These are phyloP conservation scores for Cutaneotrichosporon sp. DNA, from an alignment of 1,284 basidiomycete genomes.

Conservation along the genomic window DNA sequence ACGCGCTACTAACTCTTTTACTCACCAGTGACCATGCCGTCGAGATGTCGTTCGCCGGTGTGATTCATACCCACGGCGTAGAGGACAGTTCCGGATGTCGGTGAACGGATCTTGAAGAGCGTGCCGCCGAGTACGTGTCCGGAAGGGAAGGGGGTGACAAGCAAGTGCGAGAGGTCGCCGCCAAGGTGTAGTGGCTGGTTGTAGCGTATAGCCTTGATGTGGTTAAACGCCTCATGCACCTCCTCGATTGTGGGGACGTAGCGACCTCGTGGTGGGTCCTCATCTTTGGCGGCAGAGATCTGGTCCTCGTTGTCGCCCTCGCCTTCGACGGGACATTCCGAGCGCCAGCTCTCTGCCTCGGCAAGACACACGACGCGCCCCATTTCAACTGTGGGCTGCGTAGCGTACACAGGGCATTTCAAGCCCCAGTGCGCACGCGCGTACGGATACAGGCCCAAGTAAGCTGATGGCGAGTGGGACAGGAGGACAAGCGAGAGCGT, in stretches of 20 bases:
- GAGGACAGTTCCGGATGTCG: slow-evolving; percentile 89
- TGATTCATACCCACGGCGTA: slow-evolving; percentile 97
- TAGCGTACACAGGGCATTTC: slow-evolving; percentile 88
- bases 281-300: slow-evolving; percentile 25
- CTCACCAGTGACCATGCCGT: slow-evolving; percentile 68
- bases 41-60: slow-evolving; percentile 90
- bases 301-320: slow-evolving; percentile 15
- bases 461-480: slow-evolving; percentile 85
- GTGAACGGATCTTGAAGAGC: slow-evolving; percentile 97
- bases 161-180: slow-evolving; percentile 63
- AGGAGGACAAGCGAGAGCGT: slow-evolving; percentile 55
- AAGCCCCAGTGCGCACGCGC: slow-evolving; percentile 82
- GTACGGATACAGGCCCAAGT: slow-evolving; percentile 85
- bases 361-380: slow-evolving; percentile 81
- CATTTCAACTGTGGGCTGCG: slow-evolving; percentile 94
- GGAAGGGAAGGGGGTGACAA: slow-evolving; percentile 92
- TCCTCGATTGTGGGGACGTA: slow-evolving; percentile 64
- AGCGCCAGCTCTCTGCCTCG: slow-evolving; percentile 70
- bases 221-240: slow-evolving; percentile 91
- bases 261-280: slow-evolving; percentile 38
- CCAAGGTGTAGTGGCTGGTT: slow-evolving; percentile 93
- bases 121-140: slow-evolving; percentile 96
- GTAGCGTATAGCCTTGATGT: slow-evolving; percentile 85
- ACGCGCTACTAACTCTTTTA: not conserved
- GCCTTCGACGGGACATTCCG: slow-evolving; percentile 58